Conservation (phyloP, 2,329 filamentous ascomycete genomes). For the Raffaelea deltoideospora region DNA sequence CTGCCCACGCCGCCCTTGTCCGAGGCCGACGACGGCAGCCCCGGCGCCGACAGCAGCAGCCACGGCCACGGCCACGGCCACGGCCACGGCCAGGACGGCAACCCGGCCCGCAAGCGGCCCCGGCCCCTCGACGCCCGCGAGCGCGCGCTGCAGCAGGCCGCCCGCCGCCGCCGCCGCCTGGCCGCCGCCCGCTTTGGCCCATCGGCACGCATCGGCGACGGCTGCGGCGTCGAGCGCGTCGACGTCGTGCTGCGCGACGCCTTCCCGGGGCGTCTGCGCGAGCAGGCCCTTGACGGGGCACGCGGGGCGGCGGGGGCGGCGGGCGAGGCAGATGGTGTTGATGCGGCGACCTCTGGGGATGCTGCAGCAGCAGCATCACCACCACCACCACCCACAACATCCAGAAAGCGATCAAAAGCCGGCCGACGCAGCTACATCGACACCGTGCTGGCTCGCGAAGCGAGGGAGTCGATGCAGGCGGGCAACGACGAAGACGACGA, state of each 20-base stretch:
- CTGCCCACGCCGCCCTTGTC: constrained; percentile 32
- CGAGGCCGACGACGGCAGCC: constrained; percentile 14
- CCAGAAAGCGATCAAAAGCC: constrained; percentile 1
- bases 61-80: background rate
- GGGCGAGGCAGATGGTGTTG: constrained; percentile 8
- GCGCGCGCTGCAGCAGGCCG: constrained; percentile 19
- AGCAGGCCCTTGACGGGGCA: constrained; percentile 1
- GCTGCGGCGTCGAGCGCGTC: constrained; percentile 44
- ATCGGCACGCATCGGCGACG: constrained; percentile 37
- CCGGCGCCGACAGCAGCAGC: background rate
- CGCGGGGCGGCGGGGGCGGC: constrained; percentile 3
- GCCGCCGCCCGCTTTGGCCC: constrained; percentile 59
- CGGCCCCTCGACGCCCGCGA: constrained; percentile 12
- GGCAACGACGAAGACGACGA: constrained; percentile 15
- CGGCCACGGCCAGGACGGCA: background rate
- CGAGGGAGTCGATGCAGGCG: too few species aligned
- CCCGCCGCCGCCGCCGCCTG: constrained; percentile 44
- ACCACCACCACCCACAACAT: background rate
- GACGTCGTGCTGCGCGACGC: constrained; percentile 45
- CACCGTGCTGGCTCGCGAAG: constrained; percentile 16
- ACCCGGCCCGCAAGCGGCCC: constrained; percentile 10
- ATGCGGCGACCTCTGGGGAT: constrained; percentile 5
- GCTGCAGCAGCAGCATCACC: constrained; percentile 1
- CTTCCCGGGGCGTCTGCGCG: constrained; percentile 22
- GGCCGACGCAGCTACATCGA: constrained; percentile 21